Conservation (phyloP, 768 basidiomycete genomes). For the Auricularia heimuer region DNA sequence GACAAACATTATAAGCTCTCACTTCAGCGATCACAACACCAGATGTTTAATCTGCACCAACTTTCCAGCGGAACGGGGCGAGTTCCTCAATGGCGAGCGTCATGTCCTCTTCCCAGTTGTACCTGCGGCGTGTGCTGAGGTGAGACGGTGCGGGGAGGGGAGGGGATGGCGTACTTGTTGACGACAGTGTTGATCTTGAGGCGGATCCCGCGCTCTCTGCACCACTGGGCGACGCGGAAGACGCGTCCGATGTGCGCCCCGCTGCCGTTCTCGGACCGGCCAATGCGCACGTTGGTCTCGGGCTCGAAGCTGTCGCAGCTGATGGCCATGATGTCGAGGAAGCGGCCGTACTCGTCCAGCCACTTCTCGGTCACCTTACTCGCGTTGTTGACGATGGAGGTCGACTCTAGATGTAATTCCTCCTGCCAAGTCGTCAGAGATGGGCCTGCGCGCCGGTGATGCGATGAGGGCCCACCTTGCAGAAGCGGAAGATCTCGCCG, state of each 20-base stretch:
- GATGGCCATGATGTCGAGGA: slow-evolving; percentile 33
- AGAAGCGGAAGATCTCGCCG: slow-evolving; percentile 28
- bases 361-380: slow-evolving; percentile 34
- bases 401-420: slow-evolving; percentile 26
- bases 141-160: background rate
- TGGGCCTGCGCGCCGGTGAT: too few species aligned
- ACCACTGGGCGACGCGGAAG: slow-evolving; percentile 28
- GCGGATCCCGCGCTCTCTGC: slow-evolving; percentile 24
- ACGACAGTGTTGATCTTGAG: slow-evolving; percentile 30
- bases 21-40: background rate
- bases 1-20: background rate
- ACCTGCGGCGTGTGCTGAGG: slow-evolving; percentile 8
- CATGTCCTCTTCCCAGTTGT: slow-evolving; percentile 34
- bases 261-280: slow-evolving; percentile 24
- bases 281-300: slow-evolving; percentile 26
- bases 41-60: slow-evolving; percentile 5
- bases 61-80: slow-evolving; percentile 32
- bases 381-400: slow-evolving; percentile 26
- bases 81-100: slow-evolving; percentile 26
- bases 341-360: slow-evolving; percentile 29
- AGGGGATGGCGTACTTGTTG: slow-evolving; percentile 17
- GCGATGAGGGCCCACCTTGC: slow-evolving; percentile 13
- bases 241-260: slow-evolving; percentile 25
- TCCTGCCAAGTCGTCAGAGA: slow-evolving; percentile 9
- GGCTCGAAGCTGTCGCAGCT: slow-evolving; percentile 32